Percentiles rank a stretch among this genome's conserved stretches.
Evolutionary conservation across 2,329 filamentous ascomycete species (phyloP).

Genomic region (Lecanicillium sp.): DNA sequence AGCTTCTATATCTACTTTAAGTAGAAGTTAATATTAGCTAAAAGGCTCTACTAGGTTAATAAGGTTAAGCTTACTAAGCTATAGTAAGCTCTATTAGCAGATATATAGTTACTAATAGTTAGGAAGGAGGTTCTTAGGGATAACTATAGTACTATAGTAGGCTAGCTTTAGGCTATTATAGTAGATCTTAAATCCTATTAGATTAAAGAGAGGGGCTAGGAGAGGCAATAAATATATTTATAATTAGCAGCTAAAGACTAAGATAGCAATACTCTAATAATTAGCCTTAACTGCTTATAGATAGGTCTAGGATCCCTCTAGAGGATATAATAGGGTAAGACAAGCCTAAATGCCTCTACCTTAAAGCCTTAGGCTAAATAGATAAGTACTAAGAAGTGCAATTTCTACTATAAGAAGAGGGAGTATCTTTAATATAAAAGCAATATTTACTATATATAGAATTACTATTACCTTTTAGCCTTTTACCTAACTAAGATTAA

Average conservation of each 20-base stretch:
- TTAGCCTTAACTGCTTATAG: neutral
- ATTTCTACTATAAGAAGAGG: too few species aligned
- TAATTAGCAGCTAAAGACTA: too few species aligned
- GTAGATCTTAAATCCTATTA: too few species aligned
- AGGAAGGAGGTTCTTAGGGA: neutral
- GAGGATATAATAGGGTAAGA: too few species aligned
- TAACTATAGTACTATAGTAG: neutral
- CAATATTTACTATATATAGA: neutral
- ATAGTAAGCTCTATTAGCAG: neutral
- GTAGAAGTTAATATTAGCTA: neutral
- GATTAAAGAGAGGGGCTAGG: too few species aligned
- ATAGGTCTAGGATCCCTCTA: neutral
- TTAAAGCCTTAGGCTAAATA: neutral
- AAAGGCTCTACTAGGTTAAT: neutral
- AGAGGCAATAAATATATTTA: too few species aligned
- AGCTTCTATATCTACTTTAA: slow-evolving; percentile 2
- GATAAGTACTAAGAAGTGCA: neutral
- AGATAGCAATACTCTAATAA: too few species aligned
- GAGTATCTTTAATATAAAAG: neutral
- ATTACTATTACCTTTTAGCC: neutral
- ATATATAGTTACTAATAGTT: neutral
- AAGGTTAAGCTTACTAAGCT: slow-evolving; percentile 1
- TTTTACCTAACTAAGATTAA: slow-evolving; percentile 1
- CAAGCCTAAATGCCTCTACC: too few species aligned
- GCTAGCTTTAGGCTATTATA: neutral